Evolutionary conservation across 169 alveolate species (phyloP), one percentile per base, ranked within the genome.

Genomic region (Plasmodium chabaudi): DNA sequence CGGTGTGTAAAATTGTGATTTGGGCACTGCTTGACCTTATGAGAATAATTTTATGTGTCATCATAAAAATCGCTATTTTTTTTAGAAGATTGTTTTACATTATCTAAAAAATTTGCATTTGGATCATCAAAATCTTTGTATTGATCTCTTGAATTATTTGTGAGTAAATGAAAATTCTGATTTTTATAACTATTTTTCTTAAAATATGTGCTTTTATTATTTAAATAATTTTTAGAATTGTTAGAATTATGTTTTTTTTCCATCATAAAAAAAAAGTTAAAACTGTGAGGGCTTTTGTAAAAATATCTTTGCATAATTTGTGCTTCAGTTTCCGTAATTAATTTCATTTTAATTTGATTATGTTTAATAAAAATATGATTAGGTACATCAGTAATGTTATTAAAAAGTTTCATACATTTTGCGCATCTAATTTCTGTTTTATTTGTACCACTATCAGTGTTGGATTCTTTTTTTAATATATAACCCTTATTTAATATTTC

Each of bases 101-200:
- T 63, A 34, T 75, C 77, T 5, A 82, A 67, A 59, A 82, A 63
- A 39, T 51, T 64, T 70, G 21, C 51, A 59, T 46, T 56, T 23
- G 79, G 79, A 47, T 82, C 90, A 23, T 65, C 90, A 67, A 65
- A 82, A 82, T 68, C 90, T 65, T 82, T 82, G 56, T 82, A 65
- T 12, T 77, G 79, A 56, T 15, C 64, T 67, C 47, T 75, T 9
- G 57, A 49, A 21, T 23, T 46, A 42, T 75, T 75, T 9, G 73
- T 21, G 2, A 75, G 13, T 51, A 75, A n/a, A 44, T 75, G 77
- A 25, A 75, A 75, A 75, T 75, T 75, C 2, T 75, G 75, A 55
- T 75, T 75, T 75, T 47, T 75, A 42, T 47, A 75, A 61, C 9
- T 75, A 47, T 75, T 75, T 1, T 47, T 25, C 23, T 61, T 75